Evolutionary conservation across 257 asterid genomes (phyloP).

Genomic region (Cruciata laevipes): DNA sequence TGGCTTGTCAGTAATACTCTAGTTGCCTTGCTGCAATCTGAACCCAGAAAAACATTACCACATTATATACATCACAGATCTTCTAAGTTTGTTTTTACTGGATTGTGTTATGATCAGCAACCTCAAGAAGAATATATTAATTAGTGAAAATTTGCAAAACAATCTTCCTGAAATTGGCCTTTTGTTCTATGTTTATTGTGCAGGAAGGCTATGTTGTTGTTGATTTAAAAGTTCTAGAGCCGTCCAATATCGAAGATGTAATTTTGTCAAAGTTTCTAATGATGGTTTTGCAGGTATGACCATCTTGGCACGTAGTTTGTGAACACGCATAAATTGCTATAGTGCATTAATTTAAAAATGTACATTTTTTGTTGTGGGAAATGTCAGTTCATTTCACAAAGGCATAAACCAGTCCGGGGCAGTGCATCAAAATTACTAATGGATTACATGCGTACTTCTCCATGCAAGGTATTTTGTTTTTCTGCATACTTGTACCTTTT

Average conservation of each 20-base stretch:
- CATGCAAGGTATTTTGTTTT: conserved; percentile 66
- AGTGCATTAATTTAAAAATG: conserved; percentile 5
- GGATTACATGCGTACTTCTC: conserved; percentile 55
- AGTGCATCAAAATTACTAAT: conserved; percentile 61
- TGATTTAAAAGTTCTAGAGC: conserved; percentile 42
- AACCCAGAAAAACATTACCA: neutral
- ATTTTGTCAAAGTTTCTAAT: conserved; percentile 52
- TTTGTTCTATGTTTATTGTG: conserved; percentile 13
- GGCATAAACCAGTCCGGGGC: conserved; percentile 72
- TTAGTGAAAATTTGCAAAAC: neutral
- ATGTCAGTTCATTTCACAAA: conserved; percentile 74
- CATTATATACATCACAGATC: neutral
- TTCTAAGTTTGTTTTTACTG: neutral
- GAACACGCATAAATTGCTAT: conserved; percentile 1
- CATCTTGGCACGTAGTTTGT: conserved; percentile 11
- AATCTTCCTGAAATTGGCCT: neutral
- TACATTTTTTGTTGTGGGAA: conserved; percentile 13
- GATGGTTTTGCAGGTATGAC: conserved; percentile 68
- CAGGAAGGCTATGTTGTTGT: conserved; percentile 82
- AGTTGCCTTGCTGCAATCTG: neutral
- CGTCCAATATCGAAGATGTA: conserved; percentile 42
- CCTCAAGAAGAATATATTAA: neutral
- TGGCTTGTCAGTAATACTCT: neutral
- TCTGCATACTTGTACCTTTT: neutral
- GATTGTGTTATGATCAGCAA: neutral